Base-by-base conservation (phyloP, 192 early-diverging fungal genomes). In the Entomortierella lignicola region DNA sequence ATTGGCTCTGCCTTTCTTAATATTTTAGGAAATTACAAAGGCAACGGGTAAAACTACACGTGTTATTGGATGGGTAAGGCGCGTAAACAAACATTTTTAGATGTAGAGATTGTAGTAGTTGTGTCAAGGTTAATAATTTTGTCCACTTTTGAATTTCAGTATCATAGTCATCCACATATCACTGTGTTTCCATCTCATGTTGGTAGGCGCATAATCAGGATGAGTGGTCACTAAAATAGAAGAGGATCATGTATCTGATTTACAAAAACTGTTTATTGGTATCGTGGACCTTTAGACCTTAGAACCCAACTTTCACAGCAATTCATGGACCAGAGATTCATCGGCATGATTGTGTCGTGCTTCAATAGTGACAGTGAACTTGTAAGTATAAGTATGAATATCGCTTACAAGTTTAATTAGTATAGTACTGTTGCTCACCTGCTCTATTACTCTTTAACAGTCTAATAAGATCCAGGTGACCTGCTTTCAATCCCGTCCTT, bases 111-210 rank as follows among this genome's bases (percentile, higher is more conserved):
- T n/a, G n/a, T n/a, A n/a, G n/a, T n/a, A n/a, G n/a, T n/a, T n/a
- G n/a, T n/a, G n/a, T n/a, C 44, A 47, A 12, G 4, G 44, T 15
- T 47, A 15, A 47, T 0, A 2, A 15, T 25, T 55, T 10, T n/a
- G 17, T 12, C 8, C 20, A 34, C 60, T 21, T 30, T 44, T 30
- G 15, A n/a, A 8, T 12, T 12, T 7, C 8, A 87, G 86, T 87
- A 87, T 27, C 86, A 87, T 48, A 87, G 86, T 26, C 86, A 87
- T 69, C 86, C 86, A 21, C 82, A 85, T 30, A 87, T 87, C 27
- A 87, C 86, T 0, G 86, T 85, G 3, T 85, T 83, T 25, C 86
- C 86, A 2, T 87, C 85, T 43, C 85, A 87, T 34, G 82, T 87
- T 32, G 85, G 85, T 83, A 75, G 60, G 20, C 7, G 55, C 30